phyloP scores from a whole-genome alignment of 495 filamentous ascomycete genomes.

The Glutinoglossum americanum region DNA sequence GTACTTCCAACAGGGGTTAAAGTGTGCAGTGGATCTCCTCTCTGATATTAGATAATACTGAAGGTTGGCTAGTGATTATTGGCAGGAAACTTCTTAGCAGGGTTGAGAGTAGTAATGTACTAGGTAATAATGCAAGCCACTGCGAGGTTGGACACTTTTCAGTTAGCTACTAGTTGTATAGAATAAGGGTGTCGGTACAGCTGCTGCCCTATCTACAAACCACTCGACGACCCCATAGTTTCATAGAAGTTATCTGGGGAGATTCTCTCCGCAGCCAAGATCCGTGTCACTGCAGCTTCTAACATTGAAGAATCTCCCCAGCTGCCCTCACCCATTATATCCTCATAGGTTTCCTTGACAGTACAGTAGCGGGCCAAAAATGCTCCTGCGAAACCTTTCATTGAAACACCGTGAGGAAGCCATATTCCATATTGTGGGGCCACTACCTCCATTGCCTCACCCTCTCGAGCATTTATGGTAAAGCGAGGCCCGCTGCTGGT shows the following conservation, averaged over 20 bases:
- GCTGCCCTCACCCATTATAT: neutral
- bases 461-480: neutral
- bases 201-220: too few relatives aligned
- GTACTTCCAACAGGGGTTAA: too few relatives aligned
- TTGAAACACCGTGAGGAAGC: neutral
- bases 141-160: too few relatives aligned
- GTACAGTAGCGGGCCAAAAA: neutral
- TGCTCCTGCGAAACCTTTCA: neutral
- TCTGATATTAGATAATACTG: too few relatives aligned
- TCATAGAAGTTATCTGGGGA: neutral
- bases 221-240: neutral
- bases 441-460: neutral
- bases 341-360: neutral
- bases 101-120: too few relatives aligned
- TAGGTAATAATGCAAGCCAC: too few relatives aligned
- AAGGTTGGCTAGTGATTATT: too few relatives aligned
- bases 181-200: too few relatives aligned
- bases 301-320: neutral
- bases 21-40: too few relatives aligned
- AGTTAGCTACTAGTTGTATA: too few relatives aligned
- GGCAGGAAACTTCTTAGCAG: too few relatives aligned
- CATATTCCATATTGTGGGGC: neutral
- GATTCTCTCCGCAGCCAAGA: neutral
- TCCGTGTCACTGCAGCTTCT: neutral
- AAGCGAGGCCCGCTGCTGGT: neutral